Evolutionary conservation across 2,329 filamentous ascomycete genomes (phyloP).

Genomic region (Ophiostoma piceae): DNA sequence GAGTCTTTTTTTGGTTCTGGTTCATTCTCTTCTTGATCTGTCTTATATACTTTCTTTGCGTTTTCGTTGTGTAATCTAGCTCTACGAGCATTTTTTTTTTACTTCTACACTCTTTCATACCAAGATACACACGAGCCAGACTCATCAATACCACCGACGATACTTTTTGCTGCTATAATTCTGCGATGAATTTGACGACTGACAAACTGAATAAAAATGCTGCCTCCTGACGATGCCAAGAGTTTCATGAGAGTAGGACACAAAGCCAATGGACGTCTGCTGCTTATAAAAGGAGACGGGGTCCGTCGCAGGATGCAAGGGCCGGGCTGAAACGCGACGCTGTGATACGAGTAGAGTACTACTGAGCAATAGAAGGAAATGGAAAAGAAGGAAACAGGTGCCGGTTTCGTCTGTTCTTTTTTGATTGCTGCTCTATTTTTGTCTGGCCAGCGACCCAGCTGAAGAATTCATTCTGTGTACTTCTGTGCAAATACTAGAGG

Average conservation of each 20-base stretch:
- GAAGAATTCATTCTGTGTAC: no score
- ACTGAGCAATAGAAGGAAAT: not conserved
- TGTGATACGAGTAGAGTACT: not conserved
- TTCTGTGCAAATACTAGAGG: no score
- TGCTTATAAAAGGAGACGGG: not conserved
- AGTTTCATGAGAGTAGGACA: slow-evolving; percentile 1
- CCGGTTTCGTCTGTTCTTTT: slow-evolving; percentile 2
- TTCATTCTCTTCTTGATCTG: not conserved
- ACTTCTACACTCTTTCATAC: not conserved
- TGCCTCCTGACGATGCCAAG: not conserved
- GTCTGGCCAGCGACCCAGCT: not conserved
- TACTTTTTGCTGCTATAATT: not conserved
- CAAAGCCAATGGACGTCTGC: not conserved
- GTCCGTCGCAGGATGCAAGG: not conserved
- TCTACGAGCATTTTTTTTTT: not conserved
- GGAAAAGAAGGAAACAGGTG: not conserved
- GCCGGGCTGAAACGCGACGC: slow-evolving; percentile 3
- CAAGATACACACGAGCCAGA: slow-evolving; percentile 7
- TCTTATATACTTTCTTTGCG: not conserved
- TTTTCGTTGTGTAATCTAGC: slow-evolving; percentile 11
- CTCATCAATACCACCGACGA: not conserved
- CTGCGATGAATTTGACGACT: not conserved
- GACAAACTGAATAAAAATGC: not conserved
- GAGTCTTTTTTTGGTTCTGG: not conserved
- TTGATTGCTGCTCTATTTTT: not conserved